Evolutionary conservation across 768 basidiomycete species (phyloP), one percentile per base, ranked within the genome.

Genomic region (Trametes elegans): DNA sequence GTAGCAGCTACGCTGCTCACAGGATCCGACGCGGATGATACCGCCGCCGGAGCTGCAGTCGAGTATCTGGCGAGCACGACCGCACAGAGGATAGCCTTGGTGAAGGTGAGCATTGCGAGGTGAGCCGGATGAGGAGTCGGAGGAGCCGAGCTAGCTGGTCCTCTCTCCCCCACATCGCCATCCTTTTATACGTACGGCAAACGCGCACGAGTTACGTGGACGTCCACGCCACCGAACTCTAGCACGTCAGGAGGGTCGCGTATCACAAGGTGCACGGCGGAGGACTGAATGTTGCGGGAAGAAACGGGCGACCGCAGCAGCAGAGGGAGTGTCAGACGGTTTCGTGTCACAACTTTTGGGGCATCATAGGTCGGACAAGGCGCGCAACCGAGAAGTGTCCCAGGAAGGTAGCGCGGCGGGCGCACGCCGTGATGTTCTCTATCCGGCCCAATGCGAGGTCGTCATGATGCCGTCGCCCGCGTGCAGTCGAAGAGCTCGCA

Each of bases 1-100:
- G 44, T n/a, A 7, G 45, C 41, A 11, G 45, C 18, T 7, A 27
- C 39, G 27, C 40, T 34, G 56, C 49, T 57, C 32, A 29, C 39
- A 16, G 56, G 23, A 13, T 49, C 47, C 2, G 60, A n/a, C n/a
- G n/a, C n/a, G n/a, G n/a, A 48, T 11, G 73, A 70, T 53, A 65
- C 65, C 46, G 64, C 57, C 42, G 68, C 55, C 53, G 62, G 60
- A 31, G 70, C 59, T 49, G 66, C 65, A 36, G 34, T 18, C 19
- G 38, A 32, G 34, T 41, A 55, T 6, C 44, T 51, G 7, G 60
- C 62, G 24, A 66, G 53, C 23, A 64, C 35, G 28, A 66, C 42
- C 10, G 62, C 61, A 54, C 59, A 64, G 60, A 58, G 28, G 36
- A 64, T 43, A 21, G 63, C 52, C 48, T 51, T 58, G 56, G 35